Conservation (phyloP, 371 early-diverging fungal genomes). For the Syncephalastrum monosporum region DNA sequence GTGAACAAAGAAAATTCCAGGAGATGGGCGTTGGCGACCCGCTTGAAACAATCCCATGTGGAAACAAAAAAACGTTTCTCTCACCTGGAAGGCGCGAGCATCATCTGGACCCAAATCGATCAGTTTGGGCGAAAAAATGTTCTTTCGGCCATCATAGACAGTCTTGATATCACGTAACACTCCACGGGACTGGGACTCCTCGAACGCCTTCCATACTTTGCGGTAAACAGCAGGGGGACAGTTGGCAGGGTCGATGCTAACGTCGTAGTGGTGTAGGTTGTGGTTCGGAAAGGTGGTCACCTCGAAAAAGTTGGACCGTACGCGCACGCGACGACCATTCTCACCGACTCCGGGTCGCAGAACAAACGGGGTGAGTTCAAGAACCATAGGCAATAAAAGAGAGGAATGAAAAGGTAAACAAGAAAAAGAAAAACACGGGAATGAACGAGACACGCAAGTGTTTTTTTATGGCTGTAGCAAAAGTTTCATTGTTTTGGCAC, state of each 20-base stretch:
- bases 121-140: constrained; percentile 38
- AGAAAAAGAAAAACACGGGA: no score
- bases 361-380: constrained; percentile 22
- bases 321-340: constrained; percentile 14
- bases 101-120: constrained; percentile 32
- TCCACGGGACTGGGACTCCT: constrained; percentile 21
- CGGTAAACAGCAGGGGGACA: constrained; percentile 47
- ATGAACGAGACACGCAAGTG: no score
- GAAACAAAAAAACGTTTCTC: background rate
- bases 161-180: constrained; percentile 29
- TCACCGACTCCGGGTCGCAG: constrained; percentile 15
- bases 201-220: constrained; percentile 45
- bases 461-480: no score
- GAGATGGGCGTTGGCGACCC: background rate
- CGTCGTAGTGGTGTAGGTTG: constrained; percentile 18
- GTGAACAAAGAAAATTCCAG: background rate
- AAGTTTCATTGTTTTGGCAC: no score
- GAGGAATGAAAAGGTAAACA: background rate
- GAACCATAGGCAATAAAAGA: constrained; percentile 6
- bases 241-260: constrained; percentile 16
- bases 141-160: constrained; percentile 55
- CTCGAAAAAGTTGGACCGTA: constrained; percentile 29
- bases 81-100: constrained; percentile 39
- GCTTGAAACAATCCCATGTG: background rate
- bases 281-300: constrained; percentile 14